Evolutionary conservation across 148 eudicot species (phyloP).

Genomic region (Vaccinium vitisidaea): DNA sequence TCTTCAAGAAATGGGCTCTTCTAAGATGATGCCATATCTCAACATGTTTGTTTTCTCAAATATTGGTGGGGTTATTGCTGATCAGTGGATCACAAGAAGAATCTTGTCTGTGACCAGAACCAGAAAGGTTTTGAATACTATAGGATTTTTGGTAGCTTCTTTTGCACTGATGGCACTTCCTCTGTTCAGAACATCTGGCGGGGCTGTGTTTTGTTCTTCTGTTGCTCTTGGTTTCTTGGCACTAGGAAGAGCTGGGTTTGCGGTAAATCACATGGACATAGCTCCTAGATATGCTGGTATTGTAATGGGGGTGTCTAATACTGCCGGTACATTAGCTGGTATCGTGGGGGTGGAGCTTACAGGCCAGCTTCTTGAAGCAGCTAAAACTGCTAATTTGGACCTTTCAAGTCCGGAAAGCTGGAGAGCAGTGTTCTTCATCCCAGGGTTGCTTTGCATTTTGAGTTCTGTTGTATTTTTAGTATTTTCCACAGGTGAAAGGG

Average conservation of each 20-base stretch:
- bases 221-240: conserved; percentile 95
- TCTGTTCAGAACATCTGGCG: conserved; percentile 64
- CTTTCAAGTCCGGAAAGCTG: conserved; percentile 84
- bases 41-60: conserved; percentile 32
- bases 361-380: conserved; percentile 91
- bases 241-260: conserved; percentile 94
- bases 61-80: conserved; percentile 70
- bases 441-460: conserved; percentile 75
- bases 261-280: conserved; percentile 96
- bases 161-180: conserved; percentile 72
- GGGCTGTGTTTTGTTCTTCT: conserved; percentile 87
- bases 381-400: conserved; percentile 69
- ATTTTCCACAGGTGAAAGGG: conserved; percentile 82
- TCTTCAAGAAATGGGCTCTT: conserved; percentile 95
- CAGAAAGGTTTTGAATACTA: conserved; percentile 72
- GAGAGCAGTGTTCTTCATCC: conserved; percentile 74
- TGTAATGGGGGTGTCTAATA: conserved; percentile 95
- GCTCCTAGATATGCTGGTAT: conserved; percentile 97
- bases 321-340: conserved; percentile 97
- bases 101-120: conserved; percentile 68
- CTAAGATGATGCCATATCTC: conserved; percentile 32
- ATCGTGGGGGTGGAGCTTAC: conserved; percentile 87
- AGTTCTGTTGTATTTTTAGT: conserved; percentile 74
- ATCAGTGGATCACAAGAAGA: conserved; percentile 67
- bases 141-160: conserved; percentile 79